Percentiles rank a stretch among this genome's conserved stretches.
Conservation (phyloP, 352 stramenopile genomes). For the Phytopythium litorale region DNA sequence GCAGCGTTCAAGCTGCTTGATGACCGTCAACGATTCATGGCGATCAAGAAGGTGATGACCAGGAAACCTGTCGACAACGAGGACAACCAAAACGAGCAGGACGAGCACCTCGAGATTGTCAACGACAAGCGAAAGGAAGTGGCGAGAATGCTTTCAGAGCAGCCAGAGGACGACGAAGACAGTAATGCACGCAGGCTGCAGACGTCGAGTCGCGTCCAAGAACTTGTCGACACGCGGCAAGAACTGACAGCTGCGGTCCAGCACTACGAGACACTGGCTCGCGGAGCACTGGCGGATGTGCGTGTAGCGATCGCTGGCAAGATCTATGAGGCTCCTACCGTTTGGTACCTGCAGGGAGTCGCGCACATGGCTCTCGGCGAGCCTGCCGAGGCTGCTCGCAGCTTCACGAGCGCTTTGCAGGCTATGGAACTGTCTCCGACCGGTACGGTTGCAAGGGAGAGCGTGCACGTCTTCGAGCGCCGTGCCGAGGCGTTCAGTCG, state of each 20-base stretch:
- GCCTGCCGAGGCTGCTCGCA: conserved; percentile 28
- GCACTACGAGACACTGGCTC: conserved; percentile 10
- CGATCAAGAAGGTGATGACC: not conserved
- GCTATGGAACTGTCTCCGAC: conserved; percentile 8
- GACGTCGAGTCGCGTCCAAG: not conserved
- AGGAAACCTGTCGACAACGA: not conserved
- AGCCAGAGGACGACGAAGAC: not conserved
- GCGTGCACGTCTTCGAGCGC: conserved; percentile 33
- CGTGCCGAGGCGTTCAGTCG: conserved; percentile 41
- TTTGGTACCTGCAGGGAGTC: conserved; percentile 31
- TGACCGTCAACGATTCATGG: not conserved
- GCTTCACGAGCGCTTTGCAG: conserved; percentile 40
- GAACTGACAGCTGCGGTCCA: conserved; percentile 10
- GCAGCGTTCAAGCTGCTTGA: not conserved
- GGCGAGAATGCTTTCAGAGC: not conserved
- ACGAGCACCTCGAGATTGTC: not conserved
- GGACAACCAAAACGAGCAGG: not conserved
- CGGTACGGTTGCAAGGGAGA: conserved; percentile 14
- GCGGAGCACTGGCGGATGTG: conserved; percentile 29
- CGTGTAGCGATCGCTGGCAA: conserved; percentile 17
- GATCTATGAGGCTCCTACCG: conserved; percentile 25
- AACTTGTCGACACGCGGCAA: conserved; percentile 7
- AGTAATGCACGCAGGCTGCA: not conserved
- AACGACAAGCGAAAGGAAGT: not conserved
- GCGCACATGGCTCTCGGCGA: conserved; percentile 29